Conservation (phyloP, 129 eudicot genomes). For the Chrysanthemum makinoi region DNA sequence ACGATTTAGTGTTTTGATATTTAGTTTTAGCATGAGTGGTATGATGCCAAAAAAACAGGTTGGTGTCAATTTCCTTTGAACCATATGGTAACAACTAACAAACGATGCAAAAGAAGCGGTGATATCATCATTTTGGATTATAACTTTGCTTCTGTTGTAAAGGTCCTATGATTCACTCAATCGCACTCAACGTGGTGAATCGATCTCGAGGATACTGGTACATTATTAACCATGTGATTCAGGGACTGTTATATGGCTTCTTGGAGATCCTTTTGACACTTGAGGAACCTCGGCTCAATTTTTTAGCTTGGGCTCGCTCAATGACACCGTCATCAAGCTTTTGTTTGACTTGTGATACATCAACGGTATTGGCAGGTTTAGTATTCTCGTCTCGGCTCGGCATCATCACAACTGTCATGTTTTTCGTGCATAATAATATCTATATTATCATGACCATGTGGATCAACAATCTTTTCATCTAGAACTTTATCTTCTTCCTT, state of each 20-base stretch:
- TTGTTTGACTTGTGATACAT: constrained; percentile 18
- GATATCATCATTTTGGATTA: no score
- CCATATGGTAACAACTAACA: no score
- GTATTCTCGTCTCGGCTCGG: constrained; percentile 4
- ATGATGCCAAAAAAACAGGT: no score
- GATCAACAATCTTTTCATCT: constrained; percentile 32
- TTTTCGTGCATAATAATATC: constrained; percentile 29
- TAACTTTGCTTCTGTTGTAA: no score
- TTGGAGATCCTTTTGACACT: constrained; percentile 53
- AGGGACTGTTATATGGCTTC: constrained; percentile 54
- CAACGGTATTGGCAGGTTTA: neutral
- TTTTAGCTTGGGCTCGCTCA: constrained; percentile 20
- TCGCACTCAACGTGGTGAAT: no score
- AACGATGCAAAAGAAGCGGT: no score
- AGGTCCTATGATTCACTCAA: no score
- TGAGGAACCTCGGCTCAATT: constrained; percentile 2
- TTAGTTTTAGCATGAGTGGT: no score
- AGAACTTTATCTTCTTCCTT: constrained; percentile 33
- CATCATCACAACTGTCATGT: constrained; percentile 9
- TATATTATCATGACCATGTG: constrained; percentile 9
- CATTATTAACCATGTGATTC: no score
- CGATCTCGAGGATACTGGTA: no score
- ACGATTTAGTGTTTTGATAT: no score
- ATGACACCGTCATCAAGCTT: constrained; percentile 25
- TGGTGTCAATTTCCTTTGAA: no score